phyloP scores from a whole-genome alignment of 768 basidiomycete genomes.

The Leccinum aurantiacum region DNA sequence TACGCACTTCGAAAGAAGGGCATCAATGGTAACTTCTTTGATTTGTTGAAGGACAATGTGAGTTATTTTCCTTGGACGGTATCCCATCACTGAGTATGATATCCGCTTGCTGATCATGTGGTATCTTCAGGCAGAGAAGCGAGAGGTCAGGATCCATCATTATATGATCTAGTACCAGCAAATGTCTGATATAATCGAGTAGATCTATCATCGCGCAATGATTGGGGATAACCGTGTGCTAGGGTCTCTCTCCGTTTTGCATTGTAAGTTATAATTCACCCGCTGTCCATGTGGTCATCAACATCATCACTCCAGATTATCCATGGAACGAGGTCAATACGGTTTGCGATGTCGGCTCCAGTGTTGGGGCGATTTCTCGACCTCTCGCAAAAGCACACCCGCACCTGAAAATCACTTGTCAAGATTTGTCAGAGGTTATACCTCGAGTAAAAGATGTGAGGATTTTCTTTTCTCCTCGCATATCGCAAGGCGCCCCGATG shows the following conservation, averaged over 20 bases:
- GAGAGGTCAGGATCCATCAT: constrained; percentile 7
- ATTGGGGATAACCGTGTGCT: constrained; percentile 13
- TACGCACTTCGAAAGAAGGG: constrained; percentile 20
- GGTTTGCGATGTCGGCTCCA: background rate
- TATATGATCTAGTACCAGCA: background rate
- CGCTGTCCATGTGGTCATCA: background rate
- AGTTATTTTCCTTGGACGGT: background rate
- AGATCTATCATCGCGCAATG: constrained; percentile 28
- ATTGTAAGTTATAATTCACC: background rate
- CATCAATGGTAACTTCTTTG: constrained; percentile 19
- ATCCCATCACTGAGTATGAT: background rate
- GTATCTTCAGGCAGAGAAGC: constrained; percentile 15
- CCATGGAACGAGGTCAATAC: background rate
- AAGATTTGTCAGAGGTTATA: background rate
- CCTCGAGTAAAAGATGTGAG: background rate
- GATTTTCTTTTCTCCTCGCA: background rate
- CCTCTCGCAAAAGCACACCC: background rate
- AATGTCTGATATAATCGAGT: background rate
- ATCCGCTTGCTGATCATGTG: background rate
- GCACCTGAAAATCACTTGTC: background rate
- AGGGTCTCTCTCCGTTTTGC: constrained; percentile 14
- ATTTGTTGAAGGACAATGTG: constrained; percentile 24
- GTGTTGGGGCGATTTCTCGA: background rate
- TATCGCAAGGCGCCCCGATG: background rate
- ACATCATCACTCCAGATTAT: background rate